Percentiles rank a stretch among this genome's conserved stretches.
Evolutionary conservation across 352 stramenopile genomes (phyloP).

Genomic region (Globisporangium polare): DNA sequence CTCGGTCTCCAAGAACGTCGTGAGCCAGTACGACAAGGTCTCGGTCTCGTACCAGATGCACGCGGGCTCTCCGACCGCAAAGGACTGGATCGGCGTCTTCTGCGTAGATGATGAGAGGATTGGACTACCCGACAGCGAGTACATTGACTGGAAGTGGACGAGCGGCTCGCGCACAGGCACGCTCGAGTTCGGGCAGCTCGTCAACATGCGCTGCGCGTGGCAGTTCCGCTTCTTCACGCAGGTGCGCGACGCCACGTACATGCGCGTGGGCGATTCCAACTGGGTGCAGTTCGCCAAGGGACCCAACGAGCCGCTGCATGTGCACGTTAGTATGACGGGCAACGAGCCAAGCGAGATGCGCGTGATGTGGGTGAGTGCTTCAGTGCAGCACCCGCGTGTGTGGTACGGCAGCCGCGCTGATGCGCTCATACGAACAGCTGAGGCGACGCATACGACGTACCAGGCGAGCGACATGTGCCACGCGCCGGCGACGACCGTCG

Average conservation of each 20-base stretch:
- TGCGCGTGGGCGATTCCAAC: constrained; percentile 18
- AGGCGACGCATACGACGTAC: constrained; percentile 3
- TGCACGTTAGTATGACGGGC: constrained; percentile 28
- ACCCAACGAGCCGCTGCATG: constrained; percentile 28
- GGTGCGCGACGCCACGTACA: constrained; percentile 15
- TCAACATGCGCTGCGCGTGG: constrained; percentile 44
- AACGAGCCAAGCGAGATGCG: constrained; percentile 27
- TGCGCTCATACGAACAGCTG: background rate
- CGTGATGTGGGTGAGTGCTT: constrained; percentile 34
- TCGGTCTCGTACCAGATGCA: constrained; percentile 22
- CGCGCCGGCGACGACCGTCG: constrained; percentile 16
- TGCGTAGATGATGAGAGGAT: constrained; percentile 22
- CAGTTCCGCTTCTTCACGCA: constrained; percentile 34
- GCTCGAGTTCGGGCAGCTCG: constrained; percentile 29
- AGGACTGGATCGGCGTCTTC: constrained; percentile 33
- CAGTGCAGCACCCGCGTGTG: constrained; percentile 16
- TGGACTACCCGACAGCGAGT: constrained; percentile 16
- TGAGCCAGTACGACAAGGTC: constrained; percentile 6
- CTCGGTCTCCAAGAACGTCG: constrained; percentile 4
- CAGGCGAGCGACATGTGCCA: constrained; percentile 27
- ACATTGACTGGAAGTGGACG: constrained; percentile 16
- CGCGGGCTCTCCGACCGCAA: constrained; percentile 1
- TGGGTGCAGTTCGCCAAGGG: constrained; percentile 28
- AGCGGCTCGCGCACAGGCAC: constrained; percentile 5
- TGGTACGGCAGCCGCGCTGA: constrained; percentile 14